Evolutionary conservation across 192 early-diverging fungal species (phyloP), one percentile per base, ranked within the genome.

Genomic region (Podila epicladia): DNA sequence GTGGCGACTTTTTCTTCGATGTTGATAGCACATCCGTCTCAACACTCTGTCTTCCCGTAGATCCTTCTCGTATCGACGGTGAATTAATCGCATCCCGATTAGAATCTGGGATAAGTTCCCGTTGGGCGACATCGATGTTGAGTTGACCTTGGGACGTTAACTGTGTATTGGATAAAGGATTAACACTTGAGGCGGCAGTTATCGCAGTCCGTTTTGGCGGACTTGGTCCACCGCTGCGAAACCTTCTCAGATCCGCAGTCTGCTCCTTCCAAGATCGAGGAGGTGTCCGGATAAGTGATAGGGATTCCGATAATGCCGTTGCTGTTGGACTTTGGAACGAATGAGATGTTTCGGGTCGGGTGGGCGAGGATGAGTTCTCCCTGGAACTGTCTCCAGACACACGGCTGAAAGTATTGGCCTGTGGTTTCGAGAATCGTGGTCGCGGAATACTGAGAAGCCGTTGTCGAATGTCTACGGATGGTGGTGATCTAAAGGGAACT

Each of bases 401-500:
- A 26, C 17, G 53, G 53, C 65, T 71, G 41, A 73, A 80, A 2
- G 50, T 59, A 26, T 73, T 73, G 4, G 67, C 62, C 12, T 66
- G 77, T 24, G 77, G 77, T 32, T 68, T 62, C 51, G 70, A 62
- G 45, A 71, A 53, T 2, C 22, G 66, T 0, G 64, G 66, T 4
- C 41, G 72, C 4, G 71, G 70, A 12, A 80, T 5, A 35, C 69
- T 33, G 9, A 50, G 64, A 11, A 80, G 19, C 28, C 51, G 66
- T 32, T 80, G 61, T 28, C 72, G 37, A 24, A 80, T 60, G 26
- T 73, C 65, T 8, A 73, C 65, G 8, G 77, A 80, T 20, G 77
- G 77, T 6, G 71, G 77, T 4, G 69, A 60, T 61, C 77, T 67
- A 53, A 80, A 73, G 0, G 73, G 49, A 9, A 80, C 77, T 5